phyloP scores from a whole-genome alignment of 225 moss, liverwort and hornwort genomes.

The Physcomitrellopsis africana region DNA sequence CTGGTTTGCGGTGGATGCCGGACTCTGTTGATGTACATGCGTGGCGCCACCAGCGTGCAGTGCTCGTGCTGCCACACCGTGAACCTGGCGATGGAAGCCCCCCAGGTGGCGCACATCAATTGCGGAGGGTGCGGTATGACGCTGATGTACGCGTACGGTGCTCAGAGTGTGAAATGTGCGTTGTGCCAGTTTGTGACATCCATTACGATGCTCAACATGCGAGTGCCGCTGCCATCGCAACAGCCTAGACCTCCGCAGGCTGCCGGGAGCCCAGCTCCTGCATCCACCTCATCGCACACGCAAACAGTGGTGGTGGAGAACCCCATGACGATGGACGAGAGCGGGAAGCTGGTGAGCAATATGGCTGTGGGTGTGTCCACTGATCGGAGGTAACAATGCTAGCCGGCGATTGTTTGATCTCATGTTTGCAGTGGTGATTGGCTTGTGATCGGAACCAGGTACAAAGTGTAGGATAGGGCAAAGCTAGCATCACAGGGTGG shows the following conservation, averaged over 20 bases:
- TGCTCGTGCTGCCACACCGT: conserved; percentile 71
- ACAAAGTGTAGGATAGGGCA: conserved; percentile 34
- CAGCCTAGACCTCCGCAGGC: conserved; percentile 29
- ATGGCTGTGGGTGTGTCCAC: conserved; percentile 84
- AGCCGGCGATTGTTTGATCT: not conserved
- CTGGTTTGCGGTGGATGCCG: conserved; percentile 83
- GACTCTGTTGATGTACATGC: conserved; percentile 89
- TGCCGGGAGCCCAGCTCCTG: not conserved
- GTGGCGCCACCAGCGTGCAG: conserved; percentile 84
- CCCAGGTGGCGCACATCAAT: conserved; percentile 62
- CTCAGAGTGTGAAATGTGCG: conserved; percentile 74
- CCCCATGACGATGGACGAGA: conserved; percentile 89
- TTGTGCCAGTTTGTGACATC: conserved; percentile 80
- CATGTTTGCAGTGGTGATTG: conserved; percentile 3
- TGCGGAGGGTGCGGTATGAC: conserved; percentile 69
- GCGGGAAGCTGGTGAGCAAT: conserved; percentile 80
- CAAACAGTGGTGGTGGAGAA: conserved; percentile 87
- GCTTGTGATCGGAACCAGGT: not conserved
- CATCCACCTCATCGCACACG: conserved; percentile 34
- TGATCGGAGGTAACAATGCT: conserved; percentile 55
- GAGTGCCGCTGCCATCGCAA: conserved; percentile 40
- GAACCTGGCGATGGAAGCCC: conserved; percentile 63
- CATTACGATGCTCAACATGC: conserved; percentile 52
- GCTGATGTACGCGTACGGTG: conserved; percentile 67
- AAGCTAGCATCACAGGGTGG: conserved; percentile 10